phyloP scores from a whole-genome alignment of 2,329 filamentous ascomycete genomes.

The Uncinocarpus reesii region DNA sequence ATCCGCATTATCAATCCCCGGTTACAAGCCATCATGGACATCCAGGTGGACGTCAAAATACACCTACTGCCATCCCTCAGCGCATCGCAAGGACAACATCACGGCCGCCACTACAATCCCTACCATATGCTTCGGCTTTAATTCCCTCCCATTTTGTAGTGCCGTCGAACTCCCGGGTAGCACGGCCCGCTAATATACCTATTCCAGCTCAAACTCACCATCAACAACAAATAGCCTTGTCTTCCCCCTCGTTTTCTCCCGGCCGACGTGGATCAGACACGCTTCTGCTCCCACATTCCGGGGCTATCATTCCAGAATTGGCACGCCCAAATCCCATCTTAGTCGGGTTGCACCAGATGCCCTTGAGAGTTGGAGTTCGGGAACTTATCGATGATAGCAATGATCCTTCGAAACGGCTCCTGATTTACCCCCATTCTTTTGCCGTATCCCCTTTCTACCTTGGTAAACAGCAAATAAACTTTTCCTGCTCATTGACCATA shows the following conservation, averaged over 20 bases:
- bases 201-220: neutral
- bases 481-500: slow-evolving; percentile 32
- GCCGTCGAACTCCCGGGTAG: neutral
- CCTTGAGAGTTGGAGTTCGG: slow-evolving; percentile 33
- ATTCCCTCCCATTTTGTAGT: neutral
- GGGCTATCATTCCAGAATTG: slow-evolving; percentile 28
- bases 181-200: neutral
- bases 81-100: neutral
- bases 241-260: neutral
- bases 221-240: neutral
- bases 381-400: neutral
- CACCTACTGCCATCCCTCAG: neutral
- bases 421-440: slow-evolving; percentile 30
- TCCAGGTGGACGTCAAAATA: neutral
- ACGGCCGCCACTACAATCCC: neutral
- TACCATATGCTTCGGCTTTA: no score
- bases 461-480: slow-evolving; percentile 20
- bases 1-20: neutral
- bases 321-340: slow-evolving; percentile 37
- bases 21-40: neutral
- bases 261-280: neutral
- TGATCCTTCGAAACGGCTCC: slow-evolving; percentile 22
- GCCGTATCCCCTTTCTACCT: slow-evolving; percentile 25
- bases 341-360: slow-evolving; percentile 49
- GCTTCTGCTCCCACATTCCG: slow-evolving; percentile 28